A percentile compares a stretch with the other conserved stretches of the same genome.
Evolutionary conservation across 176 grass and related monocot species (phyloP).

Genomic region (Miscanthus lutarioriparius): DNA sequence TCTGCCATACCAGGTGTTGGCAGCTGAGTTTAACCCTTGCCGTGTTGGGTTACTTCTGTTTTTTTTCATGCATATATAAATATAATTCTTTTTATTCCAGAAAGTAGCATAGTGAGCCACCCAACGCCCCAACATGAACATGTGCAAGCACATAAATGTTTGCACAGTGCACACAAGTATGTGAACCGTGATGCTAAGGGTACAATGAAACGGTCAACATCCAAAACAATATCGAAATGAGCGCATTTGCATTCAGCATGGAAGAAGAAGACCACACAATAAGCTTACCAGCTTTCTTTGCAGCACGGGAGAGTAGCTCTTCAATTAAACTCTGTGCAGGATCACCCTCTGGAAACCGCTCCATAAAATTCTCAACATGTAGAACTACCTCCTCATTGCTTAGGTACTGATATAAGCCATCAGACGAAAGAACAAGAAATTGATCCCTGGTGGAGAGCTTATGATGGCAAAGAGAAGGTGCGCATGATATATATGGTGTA

Average conservation of each 20-base stretch:
- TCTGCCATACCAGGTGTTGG: neutral
- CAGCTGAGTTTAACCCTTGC: neutral
- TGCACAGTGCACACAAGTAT: neutral
- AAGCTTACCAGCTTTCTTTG: conserved; percentile 84
- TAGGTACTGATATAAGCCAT: conserved; percentile 90
- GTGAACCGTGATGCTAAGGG: neutral
- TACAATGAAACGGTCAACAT: neutral
- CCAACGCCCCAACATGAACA: neutral
- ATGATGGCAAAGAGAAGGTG: conserved; percentile 76
- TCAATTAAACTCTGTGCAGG: conserved; percentile 96
- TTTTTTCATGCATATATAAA: neutral
- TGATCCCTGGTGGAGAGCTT: conserved; percentile 63
- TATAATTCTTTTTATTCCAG: neutral
- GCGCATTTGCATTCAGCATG: neutral
- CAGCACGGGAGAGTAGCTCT: conserved; percentile 82
- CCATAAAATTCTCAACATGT: conserved; percentile 94
- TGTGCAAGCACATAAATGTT: conserved; percentile 16
- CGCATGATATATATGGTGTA: conserved; percentile 76
- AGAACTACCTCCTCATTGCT: conserved; percentile 92
- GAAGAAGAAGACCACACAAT: conserved; percentile 8
- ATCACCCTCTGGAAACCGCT: conserved; percentile 85
- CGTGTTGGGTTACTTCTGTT: neutral
- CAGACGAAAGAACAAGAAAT: conserved; percentile 94
- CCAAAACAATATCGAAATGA: conserved; percentile 22
- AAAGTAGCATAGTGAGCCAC: neutral